Evolutionary conservation across 176 grass and related monocot genomes (phyloP), one percentile per base, ranked within the genome.

Genomic region (Rhynchospora breviuscula): DNA sequence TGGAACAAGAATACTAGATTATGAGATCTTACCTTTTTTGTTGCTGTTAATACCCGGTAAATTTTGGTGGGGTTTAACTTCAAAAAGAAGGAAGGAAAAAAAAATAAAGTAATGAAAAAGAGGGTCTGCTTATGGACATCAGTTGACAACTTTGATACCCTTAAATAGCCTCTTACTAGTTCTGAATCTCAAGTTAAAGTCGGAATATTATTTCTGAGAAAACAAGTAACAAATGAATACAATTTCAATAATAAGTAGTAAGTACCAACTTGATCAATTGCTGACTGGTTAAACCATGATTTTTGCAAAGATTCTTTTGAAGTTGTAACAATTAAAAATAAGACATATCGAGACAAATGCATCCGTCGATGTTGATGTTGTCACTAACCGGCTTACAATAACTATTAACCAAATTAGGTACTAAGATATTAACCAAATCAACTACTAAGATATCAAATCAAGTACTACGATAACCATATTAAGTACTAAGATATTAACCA

Each of bases 101-200:
- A 40, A 26, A 67, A 12, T 23, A 73, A 73, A 25, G 3, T 3
- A 73, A 73, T 5, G 35, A 40, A 40, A 40, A 40, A 5, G 35
- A 40, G 35, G 35, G 35, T 40, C 3, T 40, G 1, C 35, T 40
- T 40, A 40, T 80, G 77, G n/a, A 40, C 17, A 59, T 79, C 18
- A 33, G 76, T 80, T 80, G 77, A 61, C 77, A 52, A 61, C 77
- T 35, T 80, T 80, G 3, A 61, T 80, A 19, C 52, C 26, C 7
- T 61, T 40, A 61, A 80, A 43, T 61, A 79, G 54, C 53, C 53
- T 45, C 77, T 74, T 61, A 80, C 40, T 80, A 80, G 40, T 80
- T 61, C 14, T 60, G 51, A 5, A 59, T 79, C 77, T 43, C 77
- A 79, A 35, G 15, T 79, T 51, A 73, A 51, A 74, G 70, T 74